These are phyloP conservation scores for Hyphopichia burtonii DNA, from an alignment of 1,139 yeast species.

Conservation along the genomic window DNA sequence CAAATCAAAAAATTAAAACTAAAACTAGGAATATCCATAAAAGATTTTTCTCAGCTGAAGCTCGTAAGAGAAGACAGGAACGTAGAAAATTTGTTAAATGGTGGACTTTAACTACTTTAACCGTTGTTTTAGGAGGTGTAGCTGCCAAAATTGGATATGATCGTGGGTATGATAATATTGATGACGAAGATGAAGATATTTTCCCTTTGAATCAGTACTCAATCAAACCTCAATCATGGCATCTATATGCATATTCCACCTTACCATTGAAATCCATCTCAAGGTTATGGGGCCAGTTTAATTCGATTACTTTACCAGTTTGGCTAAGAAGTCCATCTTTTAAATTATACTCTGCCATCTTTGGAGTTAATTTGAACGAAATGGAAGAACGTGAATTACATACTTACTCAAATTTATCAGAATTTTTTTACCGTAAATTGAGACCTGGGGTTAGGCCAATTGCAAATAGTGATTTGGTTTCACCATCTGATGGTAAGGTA, in stretches of 20 bases:
- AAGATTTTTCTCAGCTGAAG: conserved; percentile 46
- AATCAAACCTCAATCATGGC: conserved; percentile 76
- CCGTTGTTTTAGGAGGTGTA: conserved; percentile 64
- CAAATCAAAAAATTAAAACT: conserved; percentile 35
- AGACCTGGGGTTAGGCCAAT: conserved; percentile 81
- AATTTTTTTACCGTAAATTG: conserved; percentile 84
- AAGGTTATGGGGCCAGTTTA: conserved; percentile 91
- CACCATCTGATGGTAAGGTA: conserved; percentile 94
- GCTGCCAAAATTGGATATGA: conserved; percentile 53
- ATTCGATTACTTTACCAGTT: conserved; percentile 77
- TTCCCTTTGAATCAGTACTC: conserved; percentile 37
- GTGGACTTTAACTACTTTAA: conserved; percentile 68
- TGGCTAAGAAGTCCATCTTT: conserved; percentile 88
- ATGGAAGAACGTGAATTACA: conserved; percentile 79
- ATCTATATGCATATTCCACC: conserved; percentile 83
- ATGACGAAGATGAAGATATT: conserved; percentile 29
- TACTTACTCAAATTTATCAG: conserved; percentile 77
- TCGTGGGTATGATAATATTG: conserved; percentile 17
- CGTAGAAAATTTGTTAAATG: conserved; percentile 57
- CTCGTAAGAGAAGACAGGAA: conserved; percentile 42
- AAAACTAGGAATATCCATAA: conserved; percentile 39
- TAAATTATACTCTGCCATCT: conserved; percentile 70
- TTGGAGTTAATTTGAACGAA: conserved; percentile 89
- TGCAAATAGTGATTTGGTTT: conserved; percentile 65
- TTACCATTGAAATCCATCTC: conserved; percentile 90